Evolutionary conservation across 2,329 filamentous ascomycete species (phyloP), one percentile per base, ranked within the genome.

Genomic region (Sporothrix inflata): DNA sequence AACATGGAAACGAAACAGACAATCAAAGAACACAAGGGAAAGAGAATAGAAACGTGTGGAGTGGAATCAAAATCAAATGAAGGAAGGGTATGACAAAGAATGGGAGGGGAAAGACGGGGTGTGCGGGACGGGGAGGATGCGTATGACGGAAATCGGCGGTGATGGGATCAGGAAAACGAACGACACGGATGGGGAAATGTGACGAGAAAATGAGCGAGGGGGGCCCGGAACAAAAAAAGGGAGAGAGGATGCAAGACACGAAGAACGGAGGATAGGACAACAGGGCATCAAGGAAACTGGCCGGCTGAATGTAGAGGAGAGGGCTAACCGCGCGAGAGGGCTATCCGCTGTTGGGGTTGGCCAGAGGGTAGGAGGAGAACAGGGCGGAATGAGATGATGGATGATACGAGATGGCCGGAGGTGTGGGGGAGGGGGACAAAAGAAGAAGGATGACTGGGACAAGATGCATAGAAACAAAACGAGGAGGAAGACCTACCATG

Each of bases 401-500:
- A 66, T 71, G 69, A 66, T 66, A 71, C 69, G 69, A 70, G 69
- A 65, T 51, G 55, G n/a, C 11, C 24, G 5, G 30, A 38, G 42
- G 34, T 27, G 49, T 19, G 34, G 49, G 66, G 11, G 19, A 21
- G 7, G 14, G 27, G 21, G 42, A 30, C 55, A 38, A 63, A 34
- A 24, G 21, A 57, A 40, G n/a, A 65, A 34, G 47, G 61, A 51
- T 6, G n/a, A 30, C 5, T 40, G n/a, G 70, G 34, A 21, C 24
- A 57, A 16, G 16, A 49, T 27, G 21, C 65, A 66, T 24, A 71
- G 19, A 51, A 6, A 47, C 61, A 72, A 57, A 70, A n/a, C 3
- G 16, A 71, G 6, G 55, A 69, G 60, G 68, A 73, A 72, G 47
- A 72, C 76, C 79, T 84, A 94, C 92, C 95, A 99, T 98, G 6